Conservation (phyloP, 179 eudicot genomes). For the Spergularia azorica region DNA sequence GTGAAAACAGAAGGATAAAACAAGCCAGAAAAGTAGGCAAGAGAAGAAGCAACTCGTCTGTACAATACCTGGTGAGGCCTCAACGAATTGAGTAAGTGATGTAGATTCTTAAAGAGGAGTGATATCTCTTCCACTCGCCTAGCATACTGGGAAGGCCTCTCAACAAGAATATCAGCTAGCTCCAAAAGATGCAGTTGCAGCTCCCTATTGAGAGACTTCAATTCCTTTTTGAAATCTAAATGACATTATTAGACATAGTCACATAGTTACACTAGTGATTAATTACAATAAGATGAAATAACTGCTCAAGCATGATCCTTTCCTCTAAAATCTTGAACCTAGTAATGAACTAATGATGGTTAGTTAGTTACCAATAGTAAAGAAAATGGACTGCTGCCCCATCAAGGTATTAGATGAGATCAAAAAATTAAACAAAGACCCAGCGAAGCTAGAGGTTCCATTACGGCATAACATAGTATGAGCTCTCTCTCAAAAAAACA, state of each 20-base stretch:
- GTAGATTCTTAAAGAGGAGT: conserved; percentile 83
- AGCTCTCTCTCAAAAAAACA: too few species aligned
- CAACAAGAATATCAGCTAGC: conserved; percentile 90
- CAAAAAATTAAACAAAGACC: too few species aligned
- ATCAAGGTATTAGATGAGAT: too few species aligned
- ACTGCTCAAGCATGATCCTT: not conserved
- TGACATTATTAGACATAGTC: not conserved
- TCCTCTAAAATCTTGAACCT: not conserved
- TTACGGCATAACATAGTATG: too few species aligned
- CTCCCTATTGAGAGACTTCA: conserved; percentile 84
- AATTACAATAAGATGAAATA: not conserved
- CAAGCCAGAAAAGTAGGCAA: not conserved
- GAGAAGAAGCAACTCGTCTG: not conserved
- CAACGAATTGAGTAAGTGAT: conserved; percentile 86
- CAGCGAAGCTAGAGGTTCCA: too few species aligned
- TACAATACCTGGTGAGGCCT: conserved; percentile 84
- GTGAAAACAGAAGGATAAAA: too few species aligned
- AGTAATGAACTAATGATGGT: not conserved
- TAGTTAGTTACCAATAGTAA: not conserved
- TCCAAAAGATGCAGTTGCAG: conserved; percentile 87
- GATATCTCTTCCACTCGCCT: conserved; percentile 96
- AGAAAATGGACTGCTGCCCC: not conserved
- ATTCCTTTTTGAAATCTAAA: conserved; percentile 85
- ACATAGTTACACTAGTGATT: not conserved
- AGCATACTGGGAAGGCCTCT: conserved; percentile 93